Base-by-base conservation (phyloP, 2,329 filamentous ascomycete genomes). In the Beauveria varroae region DNA sequence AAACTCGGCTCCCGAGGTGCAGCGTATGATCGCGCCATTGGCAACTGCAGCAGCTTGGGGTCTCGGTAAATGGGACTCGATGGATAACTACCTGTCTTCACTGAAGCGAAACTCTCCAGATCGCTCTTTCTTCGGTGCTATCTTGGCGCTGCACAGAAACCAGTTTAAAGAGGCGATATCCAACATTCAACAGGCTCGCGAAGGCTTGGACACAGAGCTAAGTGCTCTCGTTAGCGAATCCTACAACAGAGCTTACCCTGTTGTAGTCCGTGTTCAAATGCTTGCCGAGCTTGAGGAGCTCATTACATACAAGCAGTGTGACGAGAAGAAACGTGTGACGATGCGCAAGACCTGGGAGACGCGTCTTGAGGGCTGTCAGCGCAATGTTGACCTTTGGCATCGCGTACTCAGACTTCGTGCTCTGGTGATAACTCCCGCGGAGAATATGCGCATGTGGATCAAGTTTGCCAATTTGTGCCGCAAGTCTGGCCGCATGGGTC, bases 401-500 rank as follows among this genome's bases (percentile, higher is more conserved):
- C 86, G 95, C 63, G 98, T 98, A 91, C 86, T 99, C 60, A 95
- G 96, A 71, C 87, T 99, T 37, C 87, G 95, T 63, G 90, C 92
- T 22, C 81, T 99, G 57, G 95, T 99, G 63, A 93, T 98, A 64
- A 88, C 88, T 0, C 93, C 96, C 0, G 86, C 86, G 40, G 93
- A 99, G 72, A 97, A 97, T 69, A 91, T 96, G 80, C 90, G 96
- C 69, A 99, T 99, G 92, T 97, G 93, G 87, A 98, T 99, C 79
- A 99, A 99, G 73, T 99, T 97, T 72, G 91, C 95, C 69, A 99
- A 98, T 69, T 85, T 99, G 6, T 99, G 96, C 75, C 90, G 96
- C 69, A 99, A 99, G 75, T 96, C 93, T 50, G 90, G 91, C 62
- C 89, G 95, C 34, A 93, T 93, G 81, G 93, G 95, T 10, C 83